Percentiles rank a stretch among this genome's conserved stretches.
Conservation (phyloP, 2,329 filamentous ascomycete species). For the Rhinocladiella similis region DNA sequence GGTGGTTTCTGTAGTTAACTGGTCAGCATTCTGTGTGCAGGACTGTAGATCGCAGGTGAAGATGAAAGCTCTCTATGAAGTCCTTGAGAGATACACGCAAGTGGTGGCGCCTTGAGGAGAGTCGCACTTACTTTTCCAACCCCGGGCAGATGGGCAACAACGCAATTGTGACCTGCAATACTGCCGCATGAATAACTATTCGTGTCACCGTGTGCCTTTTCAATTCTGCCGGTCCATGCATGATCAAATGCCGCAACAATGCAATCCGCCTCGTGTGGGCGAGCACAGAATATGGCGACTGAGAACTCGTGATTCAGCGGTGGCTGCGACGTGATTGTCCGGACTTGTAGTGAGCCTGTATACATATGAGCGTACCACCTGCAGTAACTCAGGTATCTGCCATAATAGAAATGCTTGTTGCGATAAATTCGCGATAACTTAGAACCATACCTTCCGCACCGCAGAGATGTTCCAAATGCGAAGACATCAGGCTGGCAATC, state of each 20-base stretch:
- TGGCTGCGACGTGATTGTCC: background rate
- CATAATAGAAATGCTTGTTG: no score
- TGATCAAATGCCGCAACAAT: constrained; percentile 17
- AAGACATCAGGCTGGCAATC: no score
- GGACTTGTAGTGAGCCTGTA: background rate
- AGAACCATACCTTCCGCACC: no score
- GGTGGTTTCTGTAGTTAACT: background rate
- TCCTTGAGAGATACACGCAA: no score
- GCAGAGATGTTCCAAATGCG: no score
- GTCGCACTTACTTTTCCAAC: constrained; percentile 33
- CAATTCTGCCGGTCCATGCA: constrained; percentile 24
- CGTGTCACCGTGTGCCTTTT: constrained; percentile 31
- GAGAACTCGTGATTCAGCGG: constrained; percentile 30
- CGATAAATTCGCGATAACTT: no score
- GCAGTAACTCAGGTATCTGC: no score
- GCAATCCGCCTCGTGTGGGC: constrained; percentile 36
- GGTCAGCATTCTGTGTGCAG: background rate
- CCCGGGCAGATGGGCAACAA: constrained; percentile 33
- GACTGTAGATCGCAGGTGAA: background rate
- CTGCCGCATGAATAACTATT: constrained; percentile 34
- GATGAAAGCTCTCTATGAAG: no score
- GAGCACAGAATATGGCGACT: constrained; percentile 40
- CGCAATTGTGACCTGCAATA: constrained; percentile 34
- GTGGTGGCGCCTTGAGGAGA: background rate
- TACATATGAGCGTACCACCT: no score